Conservation (phyloP, 1,284 basidiomycete species). For the Fomes fomentarius region DNA sequence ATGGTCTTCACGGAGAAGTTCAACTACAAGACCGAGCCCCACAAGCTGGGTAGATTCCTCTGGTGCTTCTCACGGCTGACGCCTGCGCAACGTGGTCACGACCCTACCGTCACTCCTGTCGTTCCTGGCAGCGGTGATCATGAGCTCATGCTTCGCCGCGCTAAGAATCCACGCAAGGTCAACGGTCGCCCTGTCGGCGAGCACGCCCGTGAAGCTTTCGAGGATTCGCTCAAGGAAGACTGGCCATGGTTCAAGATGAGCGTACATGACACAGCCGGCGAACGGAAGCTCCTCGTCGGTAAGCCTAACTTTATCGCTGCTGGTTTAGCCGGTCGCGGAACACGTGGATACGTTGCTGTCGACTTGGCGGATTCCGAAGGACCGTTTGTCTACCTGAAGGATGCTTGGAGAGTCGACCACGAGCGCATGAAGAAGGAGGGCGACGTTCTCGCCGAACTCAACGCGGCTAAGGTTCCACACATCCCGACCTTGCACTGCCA, state of each 20-base stretch:
- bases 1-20: conserved; percentile 3
- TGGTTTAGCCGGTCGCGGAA: neutral
- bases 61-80: conserved; percentile 1
- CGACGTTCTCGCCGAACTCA: neutral
- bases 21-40: conserved; percentile 1
- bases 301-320: neutral
- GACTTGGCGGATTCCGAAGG: neutral
- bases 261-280: neutral
- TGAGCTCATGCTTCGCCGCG: neutral
- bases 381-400: conserved; percentile 10
- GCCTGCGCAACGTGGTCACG: neutral
- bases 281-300: neutral
- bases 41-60: conserved; percentile 3
- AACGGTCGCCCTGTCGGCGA: neutral
- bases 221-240: neutral
- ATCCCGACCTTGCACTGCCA: conserved; percentile 7
- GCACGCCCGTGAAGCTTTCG: neutral
- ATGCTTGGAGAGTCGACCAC: conserved; percentile 6
- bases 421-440: neutral
- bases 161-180: neutral
- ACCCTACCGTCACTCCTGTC: neutral
- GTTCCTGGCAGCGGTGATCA: neutral
- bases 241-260: neutral
- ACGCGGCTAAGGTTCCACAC: neutral
- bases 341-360: conserved; percentile 8